Evolutionary conservation across 1,139 yeast species (phyloP), one percentile per base, ranked within the genome.

Genomic region (Diutina rugosa): DNA sequence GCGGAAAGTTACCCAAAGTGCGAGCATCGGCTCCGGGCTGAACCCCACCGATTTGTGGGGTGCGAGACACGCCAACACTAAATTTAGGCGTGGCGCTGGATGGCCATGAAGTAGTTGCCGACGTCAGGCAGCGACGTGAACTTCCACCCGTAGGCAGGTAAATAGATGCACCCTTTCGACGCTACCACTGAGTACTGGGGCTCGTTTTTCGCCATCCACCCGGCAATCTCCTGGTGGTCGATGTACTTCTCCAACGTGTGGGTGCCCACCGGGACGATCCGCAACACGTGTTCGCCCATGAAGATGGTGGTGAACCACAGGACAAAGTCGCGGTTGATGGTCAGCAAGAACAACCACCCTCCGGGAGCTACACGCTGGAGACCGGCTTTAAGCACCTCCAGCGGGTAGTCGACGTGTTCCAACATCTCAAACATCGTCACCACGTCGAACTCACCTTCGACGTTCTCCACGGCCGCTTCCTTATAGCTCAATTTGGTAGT

Each of bases 281-380:
- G 70, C 58, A 93, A 70, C 3, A 93, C 68, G 59, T 88, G 79
- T 67, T 93, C 99, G 3, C 93, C 99, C 80, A 89, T 79, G 62
- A 89, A 82, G 41, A 93, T 93, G 0, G 99, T 95, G 16, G 98
- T 90, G 65, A 93, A 82, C 88, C 95, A 91, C 53, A 97, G 84
- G n/a, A 90, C 72, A 51, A 82, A 76, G 60, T 95, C 96, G 60
- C 98, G 79, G 69, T 93, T 93, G 58, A 93, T 93, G 1, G 99
- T 95, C 41, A 97, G 90, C 58, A 91, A 66, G 65, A 93, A 90
- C 52, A 91, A 68, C 81, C 90, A 84, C 0, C 99, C 97, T 26
- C 90, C 95, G 0, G 85, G 87, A 58, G 82, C 80, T 51, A 91
- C 81, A 58, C 84, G 80, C 45, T 74, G 67, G 67, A 90, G 72